Evolutionary conservation across 225 moss, liverwort and hornwort genomes (phyloP).

Genomic region (Anthoceros angustus): DNA sequence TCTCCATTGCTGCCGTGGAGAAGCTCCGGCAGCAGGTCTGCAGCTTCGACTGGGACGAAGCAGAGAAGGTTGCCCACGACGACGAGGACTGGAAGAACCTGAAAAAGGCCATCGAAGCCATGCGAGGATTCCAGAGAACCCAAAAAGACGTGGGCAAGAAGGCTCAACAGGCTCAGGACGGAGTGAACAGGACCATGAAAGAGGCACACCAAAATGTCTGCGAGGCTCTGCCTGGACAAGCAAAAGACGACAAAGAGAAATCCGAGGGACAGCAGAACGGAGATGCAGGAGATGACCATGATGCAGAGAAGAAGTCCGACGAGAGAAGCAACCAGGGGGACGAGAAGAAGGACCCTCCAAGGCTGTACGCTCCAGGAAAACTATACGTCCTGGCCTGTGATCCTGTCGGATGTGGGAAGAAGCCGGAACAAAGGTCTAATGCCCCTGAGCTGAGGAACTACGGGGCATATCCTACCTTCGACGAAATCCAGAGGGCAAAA

Average conservation of each 20-base stretch:
- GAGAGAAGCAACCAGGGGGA: constrained; percentile 4
- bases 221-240: constrained; percentile 4
- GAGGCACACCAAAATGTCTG: not conserved
- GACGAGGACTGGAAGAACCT: constrained; percentile 63
- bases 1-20: constrained; percentile 56
- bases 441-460: constrained; percentile 47
- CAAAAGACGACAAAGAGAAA: constrained; percentile 2
- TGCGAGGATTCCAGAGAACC: constrained; percentile 26
- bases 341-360: constrained; percentile 24
- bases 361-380: constrained; percentile 48
- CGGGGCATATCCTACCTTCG: constrained; percentile 66
- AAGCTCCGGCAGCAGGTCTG: constrained; percentile 40
- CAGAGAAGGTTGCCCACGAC: constrained; percentile 37
- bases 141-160: constrained; percentile 19
- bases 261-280: too few relatives aligned
- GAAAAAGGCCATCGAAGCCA: constrained; percentile 34
- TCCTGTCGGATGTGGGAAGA: constrained; percentile 74
- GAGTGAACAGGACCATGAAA: not conserved
- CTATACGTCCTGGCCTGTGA: constrained; percentile 49
- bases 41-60: constrained; percentile 65
- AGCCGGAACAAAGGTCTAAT: constrained; percentile 46
- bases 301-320: constrained; percentile 2
- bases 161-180: not conserved
- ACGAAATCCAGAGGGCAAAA: constrained; percentile 46
- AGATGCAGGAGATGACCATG: constrained; percentile 6